Conservation (phyloP, 768 basidiomycete genomes). For the Hortiboletus flavorubellus region DNA sequence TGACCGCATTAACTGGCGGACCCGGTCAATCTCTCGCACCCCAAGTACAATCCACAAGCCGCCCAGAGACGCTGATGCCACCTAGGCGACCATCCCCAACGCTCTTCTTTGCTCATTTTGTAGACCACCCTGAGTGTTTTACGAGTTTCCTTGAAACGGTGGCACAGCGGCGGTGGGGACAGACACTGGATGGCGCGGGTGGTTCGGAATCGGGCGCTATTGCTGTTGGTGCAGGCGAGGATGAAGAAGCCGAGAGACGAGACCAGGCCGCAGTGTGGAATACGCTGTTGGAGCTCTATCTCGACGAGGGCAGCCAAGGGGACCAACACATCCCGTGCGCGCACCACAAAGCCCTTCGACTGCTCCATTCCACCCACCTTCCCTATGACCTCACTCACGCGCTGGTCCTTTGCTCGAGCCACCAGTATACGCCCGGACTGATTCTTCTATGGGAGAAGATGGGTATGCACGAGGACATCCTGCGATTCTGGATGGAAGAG, state of each 20-base stretch:
- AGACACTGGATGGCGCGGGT: constrained; percentile 48
- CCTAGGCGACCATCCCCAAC: constrained; percentile 71
- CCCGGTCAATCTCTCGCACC: constrained; percentile 18
- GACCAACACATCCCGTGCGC: constrained; percentile 8
- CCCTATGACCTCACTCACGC: constrained; percentile 92
- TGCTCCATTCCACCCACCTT: constrained; percentile 57
- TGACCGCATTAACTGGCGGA: constrained; percentile 23
- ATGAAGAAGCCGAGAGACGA: constrained; percentile 49
- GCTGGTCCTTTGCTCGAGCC: constrained; percentile 88
- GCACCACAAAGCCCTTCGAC: constrained; percentile 62
- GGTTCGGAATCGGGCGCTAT: constrained; percentile 9
- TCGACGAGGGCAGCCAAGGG: constrained; percentile 43
- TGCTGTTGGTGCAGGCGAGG: constrained; percentile 25
- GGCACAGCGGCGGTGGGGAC: constrained; percentile 75
- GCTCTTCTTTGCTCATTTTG: constrained; percentile 90
- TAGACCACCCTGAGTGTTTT: constrained; percentile 83
- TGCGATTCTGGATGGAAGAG: constrained; percentile 90
- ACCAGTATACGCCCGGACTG: constrained; percentile 77
- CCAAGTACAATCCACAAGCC: constrained; percentile 5
- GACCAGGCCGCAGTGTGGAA: constrained; percentile 93
- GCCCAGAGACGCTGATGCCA: constrained; percentile 26
- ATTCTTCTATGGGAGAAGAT: constrained; percentile 90
- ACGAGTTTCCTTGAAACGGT: constrained; percentile 87
- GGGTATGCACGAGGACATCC: constrained; percentile 94
- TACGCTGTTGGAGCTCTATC: constrained; percentile 90